These are phyloP conservation scores for Excoecaria agallocha DNA, from an alignment of 345 rosid genomes.

Conservation along the genomic window DNA sequence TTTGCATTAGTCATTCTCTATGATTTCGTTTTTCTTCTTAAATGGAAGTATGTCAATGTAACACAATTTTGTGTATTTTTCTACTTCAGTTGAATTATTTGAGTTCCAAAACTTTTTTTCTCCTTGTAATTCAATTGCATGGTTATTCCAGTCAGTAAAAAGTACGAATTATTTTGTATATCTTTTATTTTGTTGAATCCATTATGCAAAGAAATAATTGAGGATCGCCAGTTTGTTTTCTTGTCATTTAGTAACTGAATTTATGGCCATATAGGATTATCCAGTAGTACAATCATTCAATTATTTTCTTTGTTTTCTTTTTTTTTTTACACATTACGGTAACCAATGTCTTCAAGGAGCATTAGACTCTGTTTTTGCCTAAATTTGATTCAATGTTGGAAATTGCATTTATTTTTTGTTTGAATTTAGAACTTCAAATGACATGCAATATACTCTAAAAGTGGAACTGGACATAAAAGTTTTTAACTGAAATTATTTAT, in stretches of 20 bases:
- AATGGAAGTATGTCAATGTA: constrained; percentile 5
- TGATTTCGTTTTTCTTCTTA: not conserved
- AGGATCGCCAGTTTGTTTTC: not conserved
- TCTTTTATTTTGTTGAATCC: not conserved
- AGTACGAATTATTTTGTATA: not conserved
- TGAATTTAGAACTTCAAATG: not conserved
- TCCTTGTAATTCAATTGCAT: not conserved
- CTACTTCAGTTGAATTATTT: not conserved
- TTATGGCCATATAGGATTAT: no score
- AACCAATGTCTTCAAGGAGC: no score
- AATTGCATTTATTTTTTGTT: not conserved
- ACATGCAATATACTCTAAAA: not conserved
- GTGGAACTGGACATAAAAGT: not conserved
- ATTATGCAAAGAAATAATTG: constrained; percentile 1
- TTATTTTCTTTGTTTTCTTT: no score
- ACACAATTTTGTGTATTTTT: not conserved
- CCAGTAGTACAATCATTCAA: no score
- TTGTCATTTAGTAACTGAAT: not conserved
- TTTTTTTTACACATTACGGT: no score
- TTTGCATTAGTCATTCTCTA: not conserved
- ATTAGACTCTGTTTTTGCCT: not conserved
- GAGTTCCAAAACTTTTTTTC: not conserved
- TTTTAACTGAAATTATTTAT: not conserved
- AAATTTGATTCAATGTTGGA: not conserved
- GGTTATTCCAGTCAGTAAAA: not conserved